These are phyloP conservation scores for Pythium phragmitis DNA, from an alignment of 352 stramenopile genomes.

Conservation along the genomic window DNA sequence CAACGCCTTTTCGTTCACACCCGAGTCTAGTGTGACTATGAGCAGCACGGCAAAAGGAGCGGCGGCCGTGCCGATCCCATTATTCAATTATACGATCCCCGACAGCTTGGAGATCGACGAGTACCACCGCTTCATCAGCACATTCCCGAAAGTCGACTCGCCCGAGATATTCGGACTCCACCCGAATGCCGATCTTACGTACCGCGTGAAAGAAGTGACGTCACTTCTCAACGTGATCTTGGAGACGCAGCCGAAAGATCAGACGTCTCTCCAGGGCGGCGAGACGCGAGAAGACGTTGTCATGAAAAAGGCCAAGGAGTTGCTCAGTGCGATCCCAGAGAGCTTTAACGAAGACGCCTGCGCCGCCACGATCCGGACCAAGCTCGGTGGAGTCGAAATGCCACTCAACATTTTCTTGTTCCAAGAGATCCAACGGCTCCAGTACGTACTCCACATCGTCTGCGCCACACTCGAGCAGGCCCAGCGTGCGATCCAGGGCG, in stretches of 20 bases:
- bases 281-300: conserved; percentile 69
- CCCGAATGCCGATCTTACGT: conserved; percentile 77
- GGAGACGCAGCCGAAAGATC: conserved; percentile 66
- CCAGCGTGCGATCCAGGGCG: conserved; percentile 56
- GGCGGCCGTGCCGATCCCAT: conserved; percentile 6
- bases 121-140: conserved; percentile 57
- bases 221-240: conserved; percentile 58
- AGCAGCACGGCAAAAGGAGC: conserved; percentile 16
- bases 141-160: conserved; percentile 72
- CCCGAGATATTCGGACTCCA: conserved; percentile 82
- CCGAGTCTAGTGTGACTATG: conserved; percentile 39
- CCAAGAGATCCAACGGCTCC: conserved; percentile 70
- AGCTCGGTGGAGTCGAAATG: conserved; percentile 65
- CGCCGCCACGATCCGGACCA: conserved; percentile 39
- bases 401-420: conserved; percentile 78
- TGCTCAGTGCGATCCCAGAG: conserved; percentile 46
- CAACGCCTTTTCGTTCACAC: conserved; percentile 68
- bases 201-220: conserved; percentile 74
- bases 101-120: conserved; percentile 48
- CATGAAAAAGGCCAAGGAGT: conserved; percentile 54
- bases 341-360: conserved; percentile 50
- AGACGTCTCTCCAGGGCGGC: conserved; percentile 25
- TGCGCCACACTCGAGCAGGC: conserved; percentile 48
- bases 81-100: conserved; percentile 61
- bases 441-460: conserved; percentile 55